Evolutionary conservation across 768 basidiomycete genomes (phyloP), one percentile per base, ranked within the genome.

Genomic region (Boletus vermiculosoides): DNA sequence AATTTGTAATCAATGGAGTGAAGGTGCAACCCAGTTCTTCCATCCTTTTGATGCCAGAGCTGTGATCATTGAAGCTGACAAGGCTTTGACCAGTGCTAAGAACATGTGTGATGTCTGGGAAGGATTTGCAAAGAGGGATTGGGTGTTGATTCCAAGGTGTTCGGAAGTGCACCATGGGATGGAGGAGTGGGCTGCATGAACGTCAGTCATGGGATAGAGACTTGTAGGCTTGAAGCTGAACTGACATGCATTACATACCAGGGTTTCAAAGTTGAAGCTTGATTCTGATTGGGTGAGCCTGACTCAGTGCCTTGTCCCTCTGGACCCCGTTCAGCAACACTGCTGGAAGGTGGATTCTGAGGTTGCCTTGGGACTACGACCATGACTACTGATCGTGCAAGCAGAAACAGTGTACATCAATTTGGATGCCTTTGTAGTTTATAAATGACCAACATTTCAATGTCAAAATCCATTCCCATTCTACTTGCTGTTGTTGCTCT

Each of bases 131-230:
- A 1, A 10, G 30, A 31, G 9, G 30, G 9, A 31, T 31, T 31
- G n/a, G n/a, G n/a, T n/a, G n/a, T n/a, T n/a, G n/a, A n/a, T n/a
- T n/a, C n/a, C n/a, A n/a, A 30, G 28, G 28, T 30, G 28, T 30
- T 30, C 6, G 28, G 28, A 30, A 30, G 28, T 30, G 6, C 6
- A 30, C 28, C 28, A 7, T 30, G 28, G 28, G 6, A 5, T 30
- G 28, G 28, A 7, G 94, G 93, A 55, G 74, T 90, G n/a, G n/a
- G n/a, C 53, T 80, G 93, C 58, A 80, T 78, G 15, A 82, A 92
- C 64, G 88, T 31, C 31, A 31, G 31, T 78, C 64, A 59, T 18
- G 3, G 30, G 10, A 15, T 2, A 22, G 48, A 12, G 3, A 40
- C 5, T 40, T 36, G 40, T 40, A 33, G 8, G 4, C 36, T 20